These are phyloP conservation scores for Magnolia changhungtana DNA, from an alignment of 164 flowering plant genomes.

Conservation along the genomic window DNA sequence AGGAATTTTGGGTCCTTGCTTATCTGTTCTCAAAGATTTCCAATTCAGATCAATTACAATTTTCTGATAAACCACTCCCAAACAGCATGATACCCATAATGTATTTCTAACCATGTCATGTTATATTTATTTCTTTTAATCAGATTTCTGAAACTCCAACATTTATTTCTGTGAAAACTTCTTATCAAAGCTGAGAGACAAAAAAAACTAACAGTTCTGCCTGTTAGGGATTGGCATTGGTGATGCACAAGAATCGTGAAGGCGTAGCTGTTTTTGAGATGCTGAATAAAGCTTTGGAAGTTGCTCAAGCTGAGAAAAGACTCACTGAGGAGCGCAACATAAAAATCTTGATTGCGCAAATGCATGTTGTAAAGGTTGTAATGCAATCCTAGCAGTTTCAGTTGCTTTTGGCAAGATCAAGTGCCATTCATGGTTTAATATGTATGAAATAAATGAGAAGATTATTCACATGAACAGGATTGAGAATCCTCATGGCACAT, in stretches of 20 bases:
- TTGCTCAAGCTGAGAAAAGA: conserved; percentile 56
- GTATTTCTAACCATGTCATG: too few relatives aligned
- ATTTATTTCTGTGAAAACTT: too few relatives aligned
- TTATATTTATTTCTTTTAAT: too few relatives aligned
- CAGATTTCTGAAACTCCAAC: too few relatives aligned
- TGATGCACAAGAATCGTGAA: conserved; percentile 87
- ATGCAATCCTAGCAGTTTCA: not conserved
- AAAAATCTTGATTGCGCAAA: conserved; percentile 79
- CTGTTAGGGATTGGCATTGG: conserved; percentile 82
- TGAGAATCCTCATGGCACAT: not conserved
- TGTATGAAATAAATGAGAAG: not conserved
- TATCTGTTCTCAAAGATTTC: too few relatives aligned
- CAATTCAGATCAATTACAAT: too few relatives aligned
- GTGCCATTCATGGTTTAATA: not conserved
- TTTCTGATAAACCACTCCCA: too few relatives aligned
- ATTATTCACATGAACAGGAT: not conserved
- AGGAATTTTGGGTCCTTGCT: too few relatives aligned
- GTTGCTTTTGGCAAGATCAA: not conserved
- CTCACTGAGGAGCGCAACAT: conserved; percentile 89
- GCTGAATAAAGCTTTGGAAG: conserved; percentile 64
- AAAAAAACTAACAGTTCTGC: not conserved
- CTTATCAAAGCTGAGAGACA: not conserved
- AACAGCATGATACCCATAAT: too few relatives aligned
- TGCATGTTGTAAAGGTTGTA: conserved; percentile 76
- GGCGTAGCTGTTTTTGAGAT: conserved; percentile 79